Base-by-base conservation (phyloP, 179 eudicot species). In the Actinidia polygama region DNA sequence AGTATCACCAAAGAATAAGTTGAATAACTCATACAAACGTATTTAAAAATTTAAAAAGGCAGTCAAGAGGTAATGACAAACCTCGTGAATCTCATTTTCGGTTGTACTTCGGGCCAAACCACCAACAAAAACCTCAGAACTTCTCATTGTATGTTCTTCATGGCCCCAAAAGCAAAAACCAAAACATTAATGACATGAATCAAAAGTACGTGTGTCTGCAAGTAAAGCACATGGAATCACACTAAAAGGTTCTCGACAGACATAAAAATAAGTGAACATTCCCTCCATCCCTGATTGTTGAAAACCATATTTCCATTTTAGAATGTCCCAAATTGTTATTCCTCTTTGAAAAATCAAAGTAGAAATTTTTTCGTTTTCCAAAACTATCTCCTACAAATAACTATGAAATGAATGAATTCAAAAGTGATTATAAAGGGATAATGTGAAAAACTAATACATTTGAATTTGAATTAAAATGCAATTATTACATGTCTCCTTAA, bases 101-200 rank as follows among this genome's bases (percentile, higher is more conserved):
- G 88, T 84, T 26, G 79, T 77, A 63, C 78, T 77, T 21, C 80
- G 87, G 61, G 83, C 80, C 81, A 88, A 64, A 66, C 90, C 90
- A 67, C 89, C 89, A 54, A 88, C 87, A 78, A 88, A 88, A 50
- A 88, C 89, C 83, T 88, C 90, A 7, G 86, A 72, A 11, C 90
- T 84, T 81, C 67, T 79, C 72, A 57, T 81, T 30, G 36, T 75
- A 11, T 82, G 78, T 62, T 82, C 85, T 87, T 79, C 83, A 50
- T 3, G 14, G 7, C 77, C 57, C 75, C 61, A 49, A 79, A 73
- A 81, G 23, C 49, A 73, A 57, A 23, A 58, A 67, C 26, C 82
- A 67, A n/a, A 72, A 23, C 47, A 49, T 81, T 49, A 81, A 49
- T 72, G 75, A 73, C 36, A 23, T 3, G 12, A 62, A 72, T 44